Evolutionary conservation across 352 stramenopile genomes (phyloP), one percentile per base, ranked within the genome.

Genomic region (Albugo laibachii): DNA sequence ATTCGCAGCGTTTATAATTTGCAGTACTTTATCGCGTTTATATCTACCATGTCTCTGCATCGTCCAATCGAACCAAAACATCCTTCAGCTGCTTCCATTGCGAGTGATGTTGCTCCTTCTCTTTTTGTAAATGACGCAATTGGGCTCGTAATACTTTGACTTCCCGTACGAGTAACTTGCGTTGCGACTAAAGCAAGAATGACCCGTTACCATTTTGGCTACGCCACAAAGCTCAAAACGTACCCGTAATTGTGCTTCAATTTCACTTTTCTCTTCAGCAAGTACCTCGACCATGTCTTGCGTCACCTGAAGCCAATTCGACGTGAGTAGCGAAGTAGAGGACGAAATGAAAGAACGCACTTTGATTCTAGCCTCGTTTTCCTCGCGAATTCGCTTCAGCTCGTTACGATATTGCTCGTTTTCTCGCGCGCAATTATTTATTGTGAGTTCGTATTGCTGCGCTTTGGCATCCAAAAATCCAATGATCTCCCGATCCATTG

Each of bases 251-350:
- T 89, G 76, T 1, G 62, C 47, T 49, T 86, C 70, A 4, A 89
- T 59, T 37, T 82, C 71, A 20, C 68, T 62, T 47, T 89, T 89
- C 55, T 89, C 76, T 13, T 83, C 66, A 0, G 68, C 63, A 11
- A 89, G 51, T 16, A 84, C 50, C 16, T 66, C 58, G 15, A 86
- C 66, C 73, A 89, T 89, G 49, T 89, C 76, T 58, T 89, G 52
- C 13, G 86, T 61, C 13, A 88, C 82, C 76, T 88, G 38, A 14
- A 37, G n/a, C 36, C 19, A n/a, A n/a, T 13, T 47, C 12, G 43
- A 42, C 41, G 40, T 42, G 3, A 6, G 10, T 8, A 14, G 13
- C 36, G 13, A 41, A 51, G 21, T 24, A 45, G 43, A 36, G 19
- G 2, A 38, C 1, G 13, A 49, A 41, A 21, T 48, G 11, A 31